Conservation (phyloP, 371 early-diverging fungal genomes). For the Circinella minor region DNA sequence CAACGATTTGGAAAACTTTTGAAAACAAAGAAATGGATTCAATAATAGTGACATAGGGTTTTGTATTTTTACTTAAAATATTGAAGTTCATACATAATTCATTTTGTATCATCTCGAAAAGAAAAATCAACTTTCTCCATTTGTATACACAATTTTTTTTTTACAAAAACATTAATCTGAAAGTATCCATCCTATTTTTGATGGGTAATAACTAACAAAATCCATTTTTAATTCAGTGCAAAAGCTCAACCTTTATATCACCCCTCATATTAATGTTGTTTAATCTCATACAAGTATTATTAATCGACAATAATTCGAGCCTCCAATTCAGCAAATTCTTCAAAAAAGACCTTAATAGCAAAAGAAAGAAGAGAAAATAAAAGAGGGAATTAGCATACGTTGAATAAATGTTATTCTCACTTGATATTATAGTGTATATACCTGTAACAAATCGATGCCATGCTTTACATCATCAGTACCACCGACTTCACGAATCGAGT, state of each 20-base stretch:
- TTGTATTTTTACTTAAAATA: too few relatives aligned
- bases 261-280: too few relatives aligned
- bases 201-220: too few relatives aligned
- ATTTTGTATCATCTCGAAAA: too few relatives aligned
- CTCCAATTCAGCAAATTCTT: conserved; percentile 32
- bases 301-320: conserved; percentile 27
- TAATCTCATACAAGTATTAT: not conserved
- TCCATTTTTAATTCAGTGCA: too few relatives aligned
- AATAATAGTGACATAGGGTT: not conserved
- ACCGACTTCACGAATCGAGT: conserved; percentile 94
- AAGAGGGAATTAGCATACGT: not conserved
- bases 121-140: too few relatives aligned
- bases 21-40: conserved; percentile 4
- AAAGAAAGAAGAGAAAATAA: not conserved
- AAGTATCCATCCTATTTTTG: too few relatives aligned
- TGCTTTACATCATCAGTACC: conserved; percentile 89
- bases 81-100: too few relatives aligned
- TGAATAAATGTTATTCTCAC: too few relatives aligned
- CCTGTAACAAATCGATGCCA: conserved; percentile 83
- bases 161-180: too few relatives aligned
- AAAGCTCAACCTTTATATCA: too few relatives aligned
- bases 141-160: too few relatives aligned
- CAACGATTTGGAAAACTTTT: conserved; percentile 39
- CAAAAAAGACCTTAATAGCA: conserved; percentile 24
- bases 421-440: conserved; percentile 21